Base-by-base conservation (phyloP, 2,329 filamentous ascomycete genomes). In the Coleophoma cylindrospora region DNA sequence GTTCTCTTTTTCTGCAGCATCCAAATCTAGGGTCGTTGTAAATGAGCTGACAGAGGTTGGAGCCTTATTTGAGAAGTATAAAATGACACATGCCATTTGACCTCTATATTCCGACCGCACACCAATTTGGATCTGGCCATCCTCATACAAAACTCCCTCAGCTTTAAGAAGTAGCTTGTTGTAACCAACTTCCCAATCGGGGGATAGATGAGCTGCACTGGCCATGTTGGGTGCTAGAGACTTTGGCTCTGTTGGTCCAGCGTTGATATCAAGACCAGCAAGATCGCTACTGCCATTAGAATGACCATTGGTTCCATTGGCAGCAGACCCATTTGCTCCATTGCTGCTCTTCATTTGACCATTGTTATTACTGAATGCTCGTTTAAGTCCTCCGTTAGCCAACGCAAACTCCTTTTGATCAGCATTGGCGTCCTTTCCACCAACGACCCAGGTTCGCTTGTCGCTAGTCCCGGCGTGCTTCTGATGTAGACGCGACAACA, bases 381-480 rank as follows among this genome's bases (percentile, higher is more conserved):
- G 85, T 73, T 92, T 95, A 50, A 96, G 77, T 12, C 88, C 88
- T 11, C 85, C 84, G 54, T 86, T 86, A 32, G 84, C 85, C 69
- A 96, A 80, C 55, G 81, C 83, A 52, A 95, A 81, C 66, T 96
- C 91, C 50, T 84, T 80, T 41, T 83, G 76, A 63, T 95, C 90
- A 1, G 83, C 75, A 65, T 96, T 96, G 50, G 91, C 92, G 65
- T 95, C 91, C 71, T 96, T 96, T 53, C 91, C 92, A 54, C 92
- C 92, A n/a, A 97, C 89, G 22, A 96, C 86, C 94, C 94, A 99
- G 2, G 94, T 97, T 54, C 92, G 83, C 72, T 95, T 95, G 68
- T 99, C 94, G 65, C 89, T 95, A 13, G 90, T 94, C 53, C 87
- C 89, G 44, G 87, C 88, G 62, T 95, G 91, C 72, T 95, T 97